Conservation (phyloP, 192 early-diverging fungal species). For the Coemansia sp. region DNA sequence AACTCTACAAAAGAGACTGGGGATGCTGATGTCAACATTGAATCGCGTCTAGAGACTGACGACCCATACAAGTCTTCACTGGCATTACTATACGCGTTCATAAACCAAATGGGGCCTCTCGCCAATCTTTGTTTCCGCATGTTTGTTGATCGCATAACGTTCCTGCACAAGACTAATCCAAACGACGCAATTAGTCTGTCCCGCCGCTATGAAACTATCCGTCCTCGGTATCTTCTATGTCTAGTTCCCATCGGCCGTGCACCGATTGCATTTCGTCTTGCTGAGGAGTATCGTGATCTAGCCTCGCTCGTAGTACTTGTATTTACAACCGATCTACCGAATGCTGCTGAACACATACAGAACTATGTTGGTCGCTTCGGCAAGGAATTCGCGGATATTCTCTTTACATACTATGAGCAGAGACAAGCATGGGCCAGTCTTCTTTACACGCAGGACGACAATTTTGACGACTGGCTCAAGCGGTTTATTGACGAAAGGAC, state of each 20-base stretch:
- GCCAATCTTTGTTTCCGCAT: slow-evolving; percentile 43
- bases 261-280: slow-evolving; percentile 38
- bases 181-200: slow-evolving; percentile 9
- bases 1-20: neutral
- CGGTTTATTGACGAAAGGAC: slow-evolving; percentile 26
- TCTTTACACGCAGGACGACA: slow-evolving; percentile 16
- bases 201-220: slow-evolving; percentile 28
- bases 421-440: slow-evolving; percentile 50
- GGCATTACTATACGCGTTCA: slow-evolving; percentile 37
- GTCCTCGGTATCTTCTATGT: slow-evolving; percentile 36
- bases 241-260: slow-evolving; percentile 42
- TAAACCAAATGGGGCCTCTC: slow-evolving; percentile 40
- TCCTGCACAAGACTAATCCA: slow-evolving; percentile 1
- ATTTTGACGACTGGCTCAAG: slow-evolving; percentile 28
- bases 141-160: slow-evolving; percentile 35
- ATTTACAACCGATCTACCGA: slow-evolving; percentile 24
- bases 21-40: neutral
- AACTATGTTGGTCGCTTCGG: slow-evolving; percentile 31
- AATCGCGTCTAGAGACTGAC: neutral
- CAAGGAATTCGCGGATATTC: slow-evolving; percentile 27
- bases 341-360: slow-evolving; percentile 34
- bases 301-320: slow-evolving; percentile 34
- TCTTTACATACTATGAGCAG: slow-evolving; percentile 53
- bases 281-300: slow-evolving; percentile 50
- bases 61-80: slow-evolving; percentile 33